Base-by-base conservation (phyloP, 345 rosid species). In the Pseudoturritis turrita region DNA sequence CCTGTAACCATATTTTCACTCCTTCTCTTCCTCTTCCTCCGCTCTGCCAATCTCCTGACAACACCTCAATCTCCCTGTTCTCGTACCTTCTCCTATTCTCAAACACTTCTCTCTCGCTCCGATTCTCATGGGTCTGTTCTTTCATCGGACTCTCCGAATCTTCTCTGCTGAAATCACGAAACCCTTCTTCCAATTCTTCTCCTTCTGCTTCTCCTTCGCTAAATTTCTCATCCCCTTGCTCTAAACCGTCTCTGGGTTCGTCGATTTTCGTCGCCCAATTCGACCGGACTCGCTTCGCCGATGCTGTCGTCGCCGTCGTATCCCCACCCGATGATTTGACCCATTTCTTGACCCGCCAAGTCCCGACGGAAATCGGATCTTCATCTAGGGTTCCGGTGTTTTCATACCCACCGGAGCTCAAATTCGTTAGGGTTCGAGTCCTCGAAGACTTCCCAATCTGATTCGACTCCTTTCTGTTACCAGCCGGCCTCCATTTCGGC, bases 141-240 rank as follows among this genome's bases (percentile, higher is more conserved):
- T 84, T 85, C 50, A 78, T 45, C 5, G 91, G 90, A 69, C 85
- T 84, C 53, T 83, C 96, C 0, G 90, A 92, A 68, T 87, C 86
- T 37, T 86, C 96, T 68, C 83, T 59, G 13, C 81, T 79, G 59
- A 86, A 86, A 62, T 80, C 91, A 4, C 86, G 80, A 68, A 68
- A 83, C 52, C 73, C 77, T 46, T 79, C 89, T 21, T 81, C 92
- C 19, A 77, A 25, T 49, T 84, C 87, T 23, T 89, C 90, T 9
- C 62, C 73, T 36, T 81, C 87, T 57, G 81, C 83, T 36, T 84
- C 91, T 1, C 78, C 88, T 3, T 73, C 88, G 15, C 90, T 86
- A 31, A 78, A 82, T 39, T 78, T 83, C 14, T 80, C 88, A 3
- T 85, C 92, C 19, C 78, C 83, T 15, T 80, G 85, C 1, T 46